These are phyloP conservation scores for Rugosomyces carneus DNA, from an alignment of 1,284 basidiomycete genomes.

Conservation along the genomic window DNA sequence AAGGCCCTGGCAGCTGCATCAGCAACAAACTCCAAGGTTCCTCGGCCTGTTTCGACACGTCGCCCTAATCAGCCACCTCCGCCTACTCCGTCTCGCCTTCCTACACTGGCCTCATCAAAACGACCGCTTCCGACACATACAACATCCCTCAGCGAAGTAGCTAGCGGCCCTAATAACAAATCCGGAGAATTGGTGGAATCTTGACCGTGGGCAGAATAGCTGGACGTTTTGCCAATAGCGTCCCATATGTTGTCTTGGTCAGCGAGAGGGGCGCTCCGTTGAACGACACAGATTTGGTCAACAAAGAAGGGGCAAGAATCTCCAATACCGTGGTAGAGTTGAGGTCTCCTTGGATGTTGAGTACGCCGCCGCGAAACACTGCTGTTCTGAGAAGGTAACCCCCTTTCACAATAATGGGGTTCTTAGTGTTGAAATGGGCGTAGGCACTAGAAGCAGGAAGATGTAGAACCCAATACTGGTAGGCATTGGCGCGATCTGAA, in stretches of 20 bases:
- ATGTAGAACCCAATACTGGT: conserved; percentile 45
- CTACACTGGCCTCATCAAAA: conserved; percentile 56
- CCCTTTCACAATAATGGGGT: conserved; percentile 41
- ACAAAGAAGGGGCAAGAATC: conserved; percentile 35
- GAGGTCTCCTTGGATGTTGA: conserved; percentile 37
- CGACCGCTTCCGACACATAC: conserved; percentile 40
- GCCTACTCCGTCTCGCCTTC: conserved; percentile 67
- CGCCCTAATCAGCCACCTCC: conserved; percentile 42
- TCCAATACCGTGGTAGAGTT: conserved; percentile 37
- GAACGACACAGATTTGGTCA: conserved; percentile 32
- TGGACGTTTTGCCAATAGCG: conserved; percentile 23
- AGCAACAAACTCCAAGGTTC: conserved; percentile 17
- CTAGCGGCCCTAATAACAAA: conserved; percentile 33
- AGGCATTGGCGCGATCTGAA: conserved; percentile 40
- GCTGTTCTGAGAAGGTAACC: conserved; percentile 42
- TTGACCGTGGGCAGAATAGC: conserved; percentile 26
- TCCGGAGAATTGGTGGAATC: conserved; percentile 28
- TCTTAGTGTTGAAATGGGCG: conserved; percentile 31
- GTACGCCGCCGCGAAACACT: conserved; percentile 25
- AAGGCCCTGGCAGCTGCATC: conserved; percentile 39
- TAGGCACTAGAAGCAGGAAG: conserved; percentile 32
- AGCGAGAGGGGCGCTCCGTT: conserved; percentile 29
- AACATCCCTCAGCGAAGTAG: conserved; percentile 48
- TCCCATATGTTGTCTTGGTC: conserved; percentile 34
- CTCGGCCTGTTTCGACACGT: conserved; percentile 27